Conservation (phyloP, 371 early-diverging fungal genomes). For the Sporodiniella umbellata region DNA sequence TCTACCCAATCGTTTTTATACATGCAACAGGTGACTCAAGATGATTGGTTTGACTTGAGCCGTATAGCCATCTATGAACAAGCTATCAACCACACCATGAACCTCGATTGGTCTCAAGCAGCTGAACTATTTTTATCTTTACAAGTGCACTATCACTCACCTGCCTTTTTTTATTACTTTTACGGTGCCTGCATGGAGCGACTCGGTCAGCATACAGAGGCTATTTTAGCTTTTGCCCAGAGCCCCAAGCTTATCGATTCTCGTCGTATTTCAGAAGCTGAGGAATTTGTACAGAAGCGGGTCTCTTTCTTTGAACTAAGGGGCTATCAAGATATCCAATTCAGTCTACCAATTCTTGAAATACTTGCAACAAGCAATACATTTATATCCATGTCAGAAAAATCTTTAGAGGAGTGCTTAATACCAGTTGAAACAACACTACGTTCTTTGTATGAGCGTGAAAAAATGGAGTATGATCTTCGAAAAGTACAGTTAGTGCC, state of each 20-base stretch:
- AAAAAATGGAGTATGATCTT: conserved; percentile 32
- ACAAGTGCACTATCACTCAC: conserved; percentile 56
- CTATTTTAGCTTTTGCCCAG: conserved; percentile 45
- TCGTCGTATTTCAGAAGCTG: conserved; percentile 52
- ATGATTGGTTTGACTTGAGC: conserved; percentile 46
- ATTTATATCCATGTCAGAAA: conserved; percentile 41
- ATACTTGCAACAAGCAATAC: conserved; percentile 58
- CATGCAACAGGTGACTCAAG: conserved; percentile 34
- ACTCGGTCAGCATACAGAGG: conserved; percentile 41
- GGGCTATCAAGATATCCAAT: conserved; percentile 47
- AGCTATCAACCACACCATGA: conserved; percentile 52
- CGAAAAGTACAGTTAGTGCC: conserved; percentile 40
- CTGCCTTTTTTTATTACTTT: conserved; percentile 55
- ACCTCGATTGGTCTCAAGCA: conserved; percentile 51
- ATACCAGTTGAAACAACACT: conserved; percentile 30
- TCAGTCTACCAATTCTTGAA: conserved; percentile 49
- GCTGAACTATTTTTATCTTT: conserved; percentile 43
- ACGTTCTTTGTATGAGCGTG: conserved; percentile 21
- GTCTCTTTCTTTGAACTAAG: conserved; percentile 45
- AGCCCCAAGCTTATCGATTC: conserved; percentile 43
- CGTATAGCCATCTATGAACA: conserved; percentile 53
- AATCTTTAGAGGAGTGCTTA: conserved; percentile 25
- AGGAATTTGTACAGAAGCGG: conserved; percentile 52
- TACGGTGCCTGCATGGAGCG: conserved; percentile 54
- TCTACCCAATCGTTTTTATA: conserved; percentile 52